Evolutionary conservation across 441 rosid genomes (phyloP), one percentile per base, ranked within the genome.

Genomic region (Jatropha multifida): DNA sequence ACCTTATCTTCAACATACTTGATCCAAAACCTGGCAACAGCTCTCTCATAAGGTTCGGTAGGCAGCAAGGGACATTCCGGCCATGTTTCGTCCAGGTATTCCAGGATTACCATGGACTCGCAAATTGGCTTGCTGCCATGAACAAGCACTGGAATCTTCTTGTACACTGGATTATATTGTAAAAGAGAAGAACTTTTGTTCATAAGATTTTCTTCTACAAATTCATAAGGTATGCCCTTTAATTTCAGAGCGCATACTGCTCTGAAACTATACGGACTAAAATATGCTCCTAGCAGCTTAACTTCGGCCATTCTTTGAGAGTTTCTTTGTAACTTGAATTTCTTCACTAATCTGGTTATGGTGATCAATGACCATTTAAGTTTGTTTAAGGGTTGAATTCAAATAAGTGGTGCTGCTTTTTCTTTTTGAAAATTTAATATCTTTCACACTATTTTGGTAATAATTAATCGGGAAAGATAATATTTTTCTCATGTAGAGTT

Each of bases 11-110:
- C 78, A 0, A 67, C 56, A 68, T 80, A 84, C 66, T 82, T 81
- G n/a, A 81, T 42, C 89, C 89, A 86, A n/a, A 84, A 81, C 63
- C 83, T 66, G 27, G 81, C 80, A 2, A 41, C 17, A 5, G 86
- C 76, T 76, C 84, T 69, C 61, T 82, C 80, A n/a, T 72, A 68
- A 67, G 84, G 76, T 66, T 82, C 81, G 0, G 38, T 27, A 0
- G 89, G 87, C 52, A 82, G 58, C 82, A 86, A 46, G 4, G 85
- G 86, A 49, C 72, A 55, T 1, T 82, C 72, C 0, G 89, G 89
- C 89, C 90, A 90, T 0, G 73, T 79, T 68, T 85, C 85, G 15
- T 86, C 90, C 3, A 88, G 73, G 67, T 90, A 88, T 41, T 90
- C 86, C 41, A 88, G 14, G 6, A 90, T 83, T 12, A 84, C 62